These are phyloP conservation scores for Hymenotorrendiella dingleyae DNA, from an alignment of 2,329 filamentous ascomycete genomes.

Conservation along the genomic window DNA sequence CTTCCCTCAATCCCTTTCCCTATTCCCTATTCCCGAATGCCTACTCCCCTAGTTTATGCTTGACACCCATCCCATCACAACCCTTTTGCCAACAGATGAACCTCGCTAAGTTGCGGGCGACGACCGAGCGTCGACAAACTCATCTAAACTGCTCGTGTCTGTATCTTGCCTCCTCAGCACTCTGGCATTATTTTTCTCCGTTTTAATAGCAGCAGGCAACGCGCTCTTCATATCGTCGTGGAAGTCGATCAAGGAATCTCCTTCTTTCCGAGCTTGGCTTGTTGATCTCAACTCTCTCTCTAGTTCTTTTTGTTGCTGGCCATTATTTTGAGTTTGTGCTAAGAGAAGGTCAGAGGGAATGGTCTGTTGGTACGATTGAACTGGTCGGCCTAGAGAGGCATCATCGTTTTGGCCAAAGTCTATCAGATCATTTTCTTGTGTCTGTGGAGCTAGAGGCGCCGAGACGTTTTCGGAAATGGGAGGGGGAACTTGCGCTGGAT, in stretches of 20 bases:
- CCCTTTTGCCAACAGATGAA: too few species aligned
- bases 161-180: conserved; percentile 25
- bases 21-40: too few species aligned
- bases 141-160: conserved; percentile 27
- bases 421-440: conserved; percentile 42
- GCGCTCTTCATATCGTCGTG: conserved; percentile 46
- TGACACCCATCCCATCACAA: too few species aligned
- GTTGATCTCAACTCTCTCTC: conserved; percentile 25
- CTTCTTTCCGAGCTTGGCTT: conserved; percentile 11
- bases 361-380: conserved; percentile 6
- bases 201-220: conserved; percentile 33
- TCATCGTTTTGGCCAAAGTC: conserved; percentile 44
- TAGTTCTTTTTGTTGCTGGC: conserved; percentile 25
- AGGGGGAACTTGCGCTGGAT: neutral
- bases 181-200: neutral
- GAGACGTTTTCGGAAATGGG: neutral
- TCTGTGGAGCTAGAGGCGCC: conserved; percentile 12
- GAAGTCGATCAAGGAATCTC: conserved; percentile 42
- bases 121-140: conserved; percentile 32
- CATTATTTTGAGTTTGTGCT: conserved; percentile 22
- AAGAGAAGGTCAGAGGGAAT: conserved; percentile 21
- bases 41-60: too few species aligned
- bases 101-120: too few species aligned
- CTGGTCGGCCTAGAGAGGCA: neutral
- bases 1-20: too few species aligned